Evolutionary conservation across 257 asterid species (phyloP), one percentile per base, ranked within the genome.

Genomic region (Solanum virginianum): DNA sequence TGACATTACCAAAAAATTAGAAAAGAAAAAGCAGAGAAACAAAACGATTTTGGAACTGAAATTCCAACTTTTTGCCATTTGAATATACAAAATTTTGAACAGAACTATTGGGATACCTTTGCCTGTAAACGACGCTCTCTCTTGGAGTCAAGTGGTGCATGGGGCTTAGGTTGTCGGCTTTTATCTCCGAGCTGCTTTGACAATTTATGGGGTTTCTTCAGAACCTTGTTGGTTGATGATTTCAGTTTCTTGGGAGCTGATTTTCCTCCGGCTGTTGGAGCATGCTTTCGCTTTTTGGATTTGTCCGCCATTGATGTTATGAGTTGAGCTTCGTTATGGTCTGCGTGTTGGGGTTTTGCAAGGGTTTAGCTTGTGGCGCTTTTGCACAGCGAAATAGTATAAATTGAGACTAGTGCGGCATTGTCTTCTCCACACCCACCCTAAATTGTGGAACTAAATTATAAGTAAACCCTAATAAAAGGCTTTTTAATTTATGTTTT

Each of bases 221-320:
- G 41, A 49, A 62, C 86, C 69, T 88, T 85, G 36, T 51, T 85
- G 84, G 65, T 82, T 80, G 93, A 84, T 51, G 85, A 63, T 88
- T 89, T 89, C 32, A 72, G 85, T 36, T 83, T 83, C n/a, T 62
- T 65, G 22, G 87, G 69, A 36, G 71, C 20, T 18, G 85, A 89
- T 83, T 90, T 91, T 86, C 68, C 84, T 92, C 88, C 81, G 89
- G 85, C 29, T 41, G 89, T 1, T 22, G 92, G 86, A 49, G 66
- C 63, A 26, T 90, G 88, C 90, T 93, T 96, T 70, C 98, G 91
- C 94, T 95, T 95, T 77, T 84, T 94, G 71, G 89, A 83, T 24
- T 90, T 91, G 63, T 85, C 88, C 89, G 93, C 97, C 98, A 95
- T 95, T 85, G 91, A 80, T 65, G 85, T 43, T 66, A n/a, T 20